Evolutionary conservation across 106 monocot species (phyloP), one percentile per base, ranked within the genome.

Genomic region (Apostasia shenzhenica): DNA sequence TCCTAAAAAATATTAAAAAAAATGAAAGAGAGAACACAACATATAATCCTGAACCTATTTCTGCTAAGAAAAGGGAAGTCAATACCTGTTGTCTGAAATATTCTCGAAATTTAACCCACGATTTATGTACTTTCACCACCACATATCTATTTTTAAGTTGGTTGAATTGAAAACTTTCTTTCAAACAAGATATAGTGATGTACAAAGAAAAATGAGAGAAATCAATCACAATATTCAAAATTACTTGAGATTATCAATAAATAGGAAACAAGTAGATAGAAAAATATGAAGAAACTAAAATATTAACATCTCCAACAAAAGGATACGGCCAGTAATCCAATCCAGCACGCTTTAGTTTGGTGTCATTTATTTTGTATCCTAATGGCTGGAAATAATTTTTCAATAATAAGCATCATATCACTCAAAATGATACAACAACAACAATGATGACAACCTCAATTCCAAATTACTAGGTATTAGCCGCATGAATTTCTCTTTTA

Each of bases 311-410:
- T 55, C 40, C 41, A 57, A 59, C 8, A 37, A 50, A 48, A 83
- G 88, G 92, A 99, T 99, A 93, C 92, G 92, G 99, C 99, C 99
- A 99, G 38, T 99, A 99, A 80, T 99, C 99, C 81, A 99, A 76
- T 74, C 99, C 99, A 80, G 99, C 99, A 55, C 99, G 99, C 82
- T 99, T 99, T 64, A 99, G 66, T 76, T 93, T 99, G n/a, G 99
- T 56, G 74, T 92, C 87, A 61, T 99, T 93, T 67, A 99, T 78
- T 63, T 83, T 81, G 75, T 77, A 99, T 8, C 99, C 99, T 78
- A 99, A 67, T 54, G 99, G 99, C 99, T 99, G 81, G 48, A 83
- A 48, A 66, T 67, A 69, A 14, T 68, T 40, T 10, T 39, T 41
- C 67, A 53, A 14, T 3, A 14, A 66, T 74, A 45, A 78, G 49